A percentile compares a stretch with the other conserved stretches of the same genome.
These are phyloP conservation scores for Vachellia collinsii DNA, from an alignment of 306 rosid genomes.

Conservation along the genomic window DNA sequence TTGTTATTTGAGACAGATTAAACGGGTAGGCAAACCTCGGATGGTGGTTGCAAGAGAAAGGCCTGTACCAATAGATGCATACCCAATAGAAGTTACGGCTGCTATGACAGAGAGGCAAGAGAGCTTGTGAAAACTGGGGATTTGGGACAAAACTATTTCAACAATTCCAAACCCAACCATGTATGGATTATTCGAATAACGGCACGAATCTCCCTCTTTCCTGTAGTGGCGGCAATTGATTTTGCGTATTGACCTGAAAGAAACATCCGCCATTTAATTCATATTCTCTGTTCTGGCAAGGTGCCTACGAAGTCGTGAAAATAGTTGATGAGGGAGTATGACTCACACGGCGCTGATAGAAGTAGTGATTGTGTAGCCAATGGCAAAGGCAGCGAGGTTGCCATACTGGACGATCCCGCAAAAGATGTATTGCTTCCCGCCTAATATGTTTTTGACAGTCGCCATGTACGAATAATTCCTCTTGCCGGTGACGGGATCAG, in stretches of 20 bases:
- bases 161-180: constrained; percentile 59
- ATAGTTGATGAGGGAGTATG: neutral
- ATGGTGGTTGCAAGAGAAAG: constrained; percentile 50
- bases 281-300: neutral
- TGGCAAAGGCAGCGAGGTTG: constrained; percentile 35
- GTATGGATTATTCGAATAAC: constrained; percentile 54
- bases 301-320: neutral
- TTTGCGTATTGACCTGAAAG: constrained; percentile 56
- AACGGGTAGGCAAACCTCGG: constrained; percentile 34
- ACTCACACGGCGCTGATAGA: constrained; percentile 41
- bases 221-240: constrained; percentile 45
- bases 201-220: constrained; percentile 42
- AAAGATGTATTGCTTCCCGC: constrained; percentile 33
- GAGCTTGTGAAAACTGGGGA: constrained; percentile 54
- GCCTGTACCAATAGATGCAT: constrained; percentile 53
- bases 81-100: constrained; percentile 59
- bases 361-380: constrained; percentile 49
- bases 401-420: constrained; percentile 42
- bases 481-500: constrained; percentile 35
- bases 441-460: constrained; percentile 42
- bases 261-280: neutral
- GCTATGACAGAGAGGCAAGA: constrained; percentile 60
- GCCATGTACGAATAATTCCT: constrained; percentile 52
- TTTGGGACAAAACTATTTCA: constrained; percentile 59
- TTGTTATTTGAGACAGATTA: neutral